phyloP scores from a whole-genome alignment of 768 basidiomycete genomes.

The Mycena galericulata region DNA sequence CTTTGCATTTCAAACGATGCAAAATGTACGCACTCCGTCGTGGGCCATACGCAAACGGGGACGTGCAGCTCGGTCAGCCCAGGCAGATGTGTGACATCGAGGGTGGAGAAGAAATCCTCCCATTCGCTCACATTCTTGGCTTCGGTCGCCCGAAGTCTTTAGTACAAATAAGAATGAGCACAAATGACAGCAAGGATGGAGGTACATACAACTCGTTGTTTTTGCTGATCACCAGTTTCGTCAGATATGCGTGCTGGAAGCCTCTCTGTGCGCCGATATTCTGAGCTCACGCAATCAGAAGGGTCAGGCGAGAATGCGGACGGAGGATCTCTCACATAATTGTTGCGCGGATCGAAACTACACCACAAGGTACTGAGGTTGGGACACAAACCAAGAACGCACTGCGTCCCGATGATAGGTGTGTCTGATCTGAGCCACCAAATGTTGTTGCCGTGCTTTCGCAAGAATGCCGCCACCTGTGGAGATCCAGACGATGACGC shows the following conservation, averaged over 20 bases:
- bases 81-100: neutral
- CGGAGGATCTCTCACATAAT: neutral
- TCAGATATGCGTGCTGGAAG: slow-evolving; percentile 2
- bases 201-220: neutral
- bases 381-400: neutral
- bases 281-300: neutral
- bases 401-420: neutral
- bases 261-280: neutral
- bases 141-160: too few relatives aligned
- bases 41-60: neutral
- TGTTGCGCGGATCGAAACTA: neutral
- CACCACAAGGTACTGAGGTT: neutral
- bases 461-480: neutral
- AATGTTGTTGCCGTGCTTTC: slow-evolving; percentile 2
- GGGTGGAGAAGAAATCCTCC: neutral
- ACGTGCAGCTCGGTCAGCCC: slow-evolving; percentile 4
- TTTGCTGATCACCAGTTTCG: neutral
- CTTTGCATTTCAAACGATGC: neutral
- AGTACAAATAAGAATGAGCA: neutral
- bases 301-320: neutral
- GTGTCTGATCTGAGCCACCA: neutral
- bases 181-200: neutral
- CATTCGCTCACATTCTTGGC: neutral
- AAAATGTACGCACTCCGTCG: neutral
- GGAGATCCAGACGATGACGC: neutral